Percentiles rank a stretch among this genome's conserved stretches.
Evolutionary conservation across 495 filamentous ascomycete genomes (phyloP).

Genomic region (Astrothelium subdiscretum): DNA sequence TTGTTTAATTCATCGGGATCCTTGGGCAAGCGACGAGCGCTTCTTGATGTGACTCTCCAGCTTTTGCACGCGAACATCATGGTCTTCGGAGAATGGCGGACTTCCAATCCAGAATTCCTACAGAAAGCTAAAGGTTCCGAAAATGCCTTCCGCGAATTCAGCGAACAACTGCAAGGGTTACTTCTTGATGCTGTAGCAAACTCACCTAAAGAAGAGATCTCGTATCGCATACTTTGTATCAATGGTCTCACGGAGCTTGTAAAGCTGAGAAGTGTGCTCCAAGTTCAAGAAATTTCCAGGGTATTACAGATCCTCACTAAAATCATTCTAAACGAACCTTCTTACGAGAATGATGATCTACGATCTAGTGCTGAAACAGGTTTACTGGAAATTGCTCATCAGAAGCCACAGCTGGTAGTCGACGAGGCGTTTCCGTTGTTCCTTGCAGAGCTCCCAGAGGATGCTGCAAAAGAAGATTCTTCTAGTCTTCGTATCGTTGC

Average conservation of each 20-base stretch:
- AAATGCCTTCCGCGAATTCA: constrained; percentile 48
- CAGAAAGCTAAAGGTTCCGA: constrained; percentile 8
- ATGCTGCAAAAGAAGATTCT: constrained; percentile 28
- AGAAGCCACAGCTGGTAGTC: constrained; percentile 55
- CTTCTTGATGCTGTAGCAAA: constrained; percentile 50
- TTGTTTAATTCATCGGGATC: constrained; percentile 54
- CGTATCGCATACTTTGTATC: constrained; percentile 51
- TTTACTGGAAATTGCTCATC: constrained; percentile 52
- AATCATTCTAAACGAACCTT: constrained; percentile 49
- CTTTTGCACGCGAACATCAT: constrained; percentile 45
- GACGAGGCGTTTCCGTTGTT: constrained; percentile 64
- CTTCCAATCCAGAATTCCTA: constrained; percentile 24
- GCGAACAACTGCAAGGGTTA: constrained; percentile 49
- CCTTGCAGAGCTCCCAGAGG: constrained; percentile 56
- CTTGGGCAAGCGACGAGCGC: constrained; percentile 54
- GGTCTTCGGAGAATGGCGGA: constrained; percentile 48
- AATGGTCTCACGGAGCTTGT: constrained; percentile 48
- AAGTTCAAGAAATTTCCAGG: constrained; percentile 50
- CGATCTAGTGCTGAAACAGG: constrained; percentile 53
- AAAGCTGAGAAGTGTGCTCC: constrained; percentile 44
- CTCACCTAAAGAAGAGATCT: constrained; percentile 50
- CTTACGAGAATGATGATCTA: constrained; percentile 44
- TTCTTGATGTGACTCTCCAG: constrained; percentile 51
- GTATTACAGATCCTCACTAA: constrained; percentile 56
- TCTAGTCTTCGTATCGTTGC: constrained; percentile 51